Evolutionary conservation across 371 early-diverging fungal species (phyloP).

Genomic region (Synchytrium microbalum): DNA sequence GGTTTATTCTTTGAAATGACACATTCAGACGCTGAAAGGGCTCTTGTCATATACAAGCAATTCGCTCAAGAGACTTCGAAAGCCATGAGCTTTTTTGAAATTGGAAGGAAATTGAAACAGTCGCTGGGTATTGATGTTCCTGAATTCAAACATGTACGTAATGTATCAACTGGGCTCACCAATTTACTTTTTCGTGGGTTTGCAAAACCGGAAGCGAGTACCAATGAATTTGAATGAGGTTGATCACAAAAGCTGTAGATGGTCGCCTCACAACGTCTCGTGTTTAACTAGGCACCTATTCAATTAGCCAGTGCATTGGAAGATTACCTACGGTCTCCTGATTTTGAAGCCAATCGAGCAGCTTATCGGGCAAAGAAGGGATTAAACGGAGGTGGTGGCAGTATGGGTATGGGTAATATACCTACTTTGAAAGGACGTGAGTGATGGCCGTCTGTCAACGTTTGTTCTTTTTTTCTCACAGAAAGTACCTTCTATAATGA

Average conservation of each 20-base stretch:
- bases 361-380: constrained; percentile 34
- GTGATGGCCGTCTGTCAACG: too few species aligned
- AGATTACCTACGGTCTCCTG: constrained; percentile 71
- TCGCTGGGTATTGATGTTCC: constrained; percentile 74
- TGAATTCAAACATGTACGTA: constrained; percentile 67
- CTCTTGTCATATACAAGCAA: constrained; percentile 78
- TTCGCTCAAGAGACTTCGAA: constrained; percentile 80
- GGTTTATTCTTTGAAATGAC: constrained; percentile 76
- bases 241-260: too few species aligned
- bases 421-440: neutral
- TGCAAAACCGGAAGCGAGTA: too few species aligned
- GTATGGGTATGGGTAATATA: too few species aligned
- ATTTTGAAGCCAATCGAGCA: constrained; percentile 50
- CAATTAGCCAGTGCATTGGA: constrained; percentile 79
- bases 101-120: constrained; percentile 59
- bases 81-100: constrained; percentile 67
- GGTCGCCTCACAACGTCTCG: too few species aligned
- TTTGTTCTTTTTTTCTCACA: too few species aligned
- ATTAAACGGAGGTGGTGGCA: neutral
- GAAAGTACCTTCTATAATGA: too few species aligned
- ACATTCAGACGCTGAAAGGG: constrained; percentile 66
- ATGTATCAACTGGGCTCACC: neutral
- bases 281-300: constrained; percentile 57
- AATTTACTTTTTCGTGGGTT: neutral
- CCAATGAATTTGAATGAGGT: too few species aligned